phyloP scores from a whole-genome alignment of 805 yeast species.

The Ogataea allantospora region DNA sequence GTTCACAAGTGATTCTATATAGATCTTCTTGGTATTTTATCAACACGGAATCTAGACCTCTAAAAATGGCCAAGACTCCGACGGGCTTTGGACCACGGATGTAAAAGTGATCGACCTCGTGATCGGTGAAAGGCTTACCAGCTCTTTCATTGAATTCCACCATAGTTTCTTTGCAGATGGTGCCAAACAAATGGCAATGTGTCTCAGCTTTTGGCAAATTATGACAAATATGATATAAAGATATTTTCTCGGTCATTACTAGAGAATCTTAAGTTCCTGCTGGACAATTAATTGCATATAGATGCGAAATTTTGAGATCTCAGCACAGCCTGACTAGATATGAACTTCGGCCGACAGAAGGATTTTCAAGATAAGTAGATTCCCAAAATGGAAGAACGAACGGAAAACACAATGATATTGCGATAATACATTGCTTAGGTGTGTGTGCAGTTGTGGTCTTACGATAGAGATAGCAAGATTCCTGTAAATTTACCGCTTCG shows the following conservation, averaged over 20 bases:
- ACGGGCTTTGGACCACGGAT: slow-evolving; percentile 33
- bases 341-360: slow-evolving; percentile 3
- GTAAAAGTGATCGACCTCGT: slow-evolving; percentile 29
- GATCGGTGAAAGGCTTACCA: slow-evolving; percentile 24
- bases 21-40: slow-evolving; percentile 28
- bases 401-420: not conserved
- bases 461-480: not conserved
- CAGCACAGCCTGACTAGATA: slow-evolving; percentile 9
- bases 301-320: not conserved
- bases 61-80: slow-evolving; percentile 31
- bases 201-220: slow-evolving; percentile 33
- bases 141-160: slow-evolving; percentile 24
- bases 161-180: slow-evolving; percentile 28
- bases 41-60: slow-evolving; percentile 28
- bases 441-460: not conserved
- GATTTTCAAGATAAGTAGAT: not conserved
- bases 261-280: not conserved
- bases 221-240: slow-evolving; percentile 24
- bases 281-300: not conserved
- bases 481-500: not conserved
- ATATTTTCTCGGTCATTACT: not conserved
- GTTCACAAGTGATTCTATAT: slow-evolving; percentile 29
- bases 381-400: not conserved
- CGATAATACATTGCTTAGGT: not conserved
- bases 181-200: slow-evolving; percentile 34